Base-by-base conservation (phyloP, 495 filamentous ascomycete species). In the Friedmanniomyces endolithicus region DNA sequence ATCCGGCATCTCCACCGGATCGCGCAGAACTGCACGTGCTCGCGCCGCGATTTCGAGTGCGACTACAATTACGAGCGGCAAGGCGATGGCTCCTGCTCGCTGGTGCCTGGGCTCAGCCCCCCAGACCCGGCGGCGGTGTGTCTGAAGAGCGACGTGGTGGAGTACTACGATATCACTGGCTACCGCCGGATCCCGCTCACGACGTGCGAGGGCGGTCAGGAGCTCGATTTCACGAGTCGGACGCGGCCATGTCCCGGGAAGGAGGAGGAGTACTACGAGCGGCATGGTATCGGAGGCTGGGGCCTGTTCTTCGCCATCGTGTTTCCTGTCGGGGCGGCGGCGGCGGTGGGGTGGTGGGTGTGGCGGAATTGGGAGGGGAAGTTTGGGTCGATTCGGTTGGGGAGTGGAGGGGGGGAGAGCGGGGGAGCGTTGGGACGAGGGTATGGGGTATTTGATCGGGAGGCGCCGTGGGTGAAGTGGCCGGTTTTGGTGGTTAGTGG, bases 21-120 rank as follows among this genome's bases (percentile, higher is more conserved):
- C 57, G 72, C 72, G 44, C 66, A 74, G 56, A 86, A 90, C 65
- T 99, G 94, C 73, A 72, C 78, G 53, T 99, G 94, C 67, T 84
- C 78, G 1, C 74, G 84, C 27, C 73, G 79, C 31, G 94, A 99
- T 70, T 99, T 82, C 69, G 94, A 99, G 78, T 99, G 92, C 72
- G 90, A 95, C 67, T 99, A 85, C 75, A 99, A 99, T 70, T 99
- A 78, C 67, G 79, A 95, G 66, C 78, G 82, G 39, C 76, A 83
- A 67, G 75, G 64, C 33, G 85, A 88, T 65, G 83, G 82, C 40
- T 79, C 80, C 56, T 99, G 94, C 69, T 59, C 61, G 6, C 81
- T 92, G 34, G 85, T 95, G 27, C 60, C 72, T 0, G 90, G 88
- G 24, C 76, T 88, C 44, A 22, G 69, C 9, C 79, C 82, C 22